Percentiles rank a stretch among this genome's conserved stretches.
These are phyloP conservation scores for Hansenula sp. DNA, from an alignment of 1,139 yeast genomes.

Conservation along the genomic window DNA sequence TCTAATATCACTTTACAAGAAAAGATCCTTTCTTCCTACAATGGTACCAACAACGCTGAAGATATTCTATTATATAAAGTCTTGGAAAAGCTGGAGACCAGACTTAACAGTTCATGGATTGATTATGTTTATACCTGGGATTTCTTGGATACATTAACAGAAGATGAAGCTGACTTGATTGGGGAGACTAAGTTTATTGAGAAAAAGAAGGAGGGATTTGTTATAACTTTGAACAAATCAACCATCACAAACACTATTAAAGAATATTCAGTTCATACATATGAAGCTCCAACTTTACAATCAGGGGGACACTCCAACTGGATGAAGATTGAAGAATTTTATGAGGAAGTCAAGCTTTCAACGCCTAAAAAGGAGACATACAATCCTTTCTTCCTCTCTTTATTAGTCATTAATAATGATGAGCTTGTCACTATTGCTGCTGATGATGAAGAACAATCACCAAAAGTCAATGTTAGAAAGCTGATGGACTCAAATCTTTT, in stretches of 20 bases:
- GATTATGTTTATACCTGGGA: conserved; percentile 63
- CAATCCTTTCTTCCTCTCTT: conserved; percentile 58
- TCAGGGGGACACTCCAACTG: conserved; percentile 13
- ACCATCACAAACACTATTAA: conserved; percentile 46
- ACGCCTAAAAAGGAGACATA: conserved; percentile 32
- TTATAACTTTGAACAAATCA: conserved; percentile 50
- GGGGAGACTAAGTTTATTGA: conserved; percentile 43
- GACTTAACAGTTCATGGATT: conserved; percentile 52
- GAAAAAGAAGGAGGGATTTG: conserved; percentile 43
- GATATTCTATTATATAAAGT: conserved; percentile 60
- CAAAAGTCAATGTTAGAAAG: conserved; percentile 48
- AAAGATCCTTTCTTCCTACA: conserved; percentile 46
- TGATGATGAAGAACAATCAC: conserved; percentile 24
- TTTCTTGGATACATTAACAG: conserved; percentile 38
- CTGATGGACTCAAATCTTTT: conserved; percentile 57
- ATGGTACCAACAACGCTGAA: conserved; percentile 56
- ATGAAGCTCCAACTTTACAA: conserved; percentile 14
- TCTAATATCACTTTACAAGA: conserved; percentile 45
- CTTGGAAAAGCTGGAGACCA: conserved; percentile 52
- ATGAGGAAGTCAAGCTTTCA: conserved; percentile 12
- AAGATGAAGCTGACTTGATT: conserved; percentile 38
- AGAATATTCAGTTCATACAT: conserved; percentile 28
- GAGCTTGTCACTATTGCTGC: conserved; percentile 44
- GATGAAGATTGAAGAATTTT: conserved; percentile 27
- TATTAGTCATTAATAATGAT: conserved; percentile 54